Evolutionary conservation across 202 grass and related monocot genomes (phyloP).

Genomic region (Elaeis oleifera): DNA sequence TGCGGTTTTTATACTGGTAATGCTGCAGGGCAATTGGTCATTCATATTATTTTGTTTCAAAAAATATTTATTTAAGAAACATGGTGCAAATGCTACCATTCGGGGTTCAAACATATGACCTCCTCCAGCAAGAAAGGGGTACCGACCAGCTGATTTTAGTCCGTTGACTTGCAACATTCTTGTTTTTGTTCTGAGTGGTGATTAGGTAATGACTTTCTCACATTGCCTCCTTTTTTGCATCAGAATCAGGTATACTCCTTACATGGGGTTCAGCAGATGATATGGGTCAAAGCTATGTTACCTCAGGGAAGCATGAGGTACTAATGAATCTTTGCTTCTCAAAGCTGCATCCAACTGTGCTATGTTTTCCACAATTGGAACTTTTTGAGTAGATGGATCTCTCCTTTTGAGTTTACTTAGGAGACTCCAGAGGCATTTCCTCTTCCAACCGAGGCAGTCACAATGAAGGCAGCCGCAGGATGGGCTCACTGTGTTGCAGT

Average conservation of each 20-base stretch:
- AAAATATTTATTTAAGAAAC: no score
- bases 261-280: conserved; percentile 97
- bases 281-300: conserved; percentile 96
- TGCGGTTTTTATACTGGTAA: no score
- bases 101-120: no score
- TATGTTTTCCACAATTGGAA: not conserved
- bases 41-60: no score
- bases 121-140: no score
- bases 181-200: no score
- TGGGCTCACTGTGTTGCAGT: conserved; percentile 94
- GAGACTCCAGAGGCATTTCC: conserved; percentile 92
- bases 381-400: not conserved
- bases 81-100: no score
- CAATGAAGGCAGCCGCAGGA: conserved; percentile 69
- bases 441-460: conserved; percentile 60
- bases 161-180: no score
- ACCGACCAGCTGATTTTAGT: no score
- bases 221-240: conserved; percentile 11
- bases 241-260: conserved; percentile 81
- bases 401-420: conserved; percentile 31
- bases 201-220: no score
- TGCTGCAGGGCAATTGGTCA: no score
- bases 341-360: no score
- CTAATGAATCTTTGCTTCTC: not conserved
- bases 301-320: conserved; percentile 97